Base-by-base conservation (phyloP, 306 rosid species). In the Cucumis hystrix region DNA sequence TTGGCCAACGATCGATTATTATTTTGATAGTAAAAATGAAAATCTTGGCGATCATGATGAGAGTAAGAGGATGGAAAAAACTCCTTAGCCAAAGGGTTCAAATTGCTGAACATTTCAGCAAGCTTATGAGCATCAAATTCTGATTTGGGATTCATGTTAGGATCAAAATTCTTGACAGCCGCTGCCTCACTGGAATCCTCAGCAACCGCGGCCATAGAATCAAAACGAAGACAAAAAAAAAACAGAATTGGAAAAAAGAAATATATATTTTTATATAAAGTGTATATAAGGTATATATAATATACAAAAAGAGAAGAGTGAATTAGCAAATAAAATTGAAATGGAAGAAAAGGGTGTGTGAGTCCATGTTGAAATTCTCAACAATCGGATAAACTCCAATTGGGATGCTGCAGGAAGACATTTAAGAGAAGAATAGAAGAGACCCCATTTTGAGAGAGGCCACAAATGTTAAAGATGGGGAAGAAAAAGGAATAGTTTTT, bases 11-110 rank as follows among this genome's bases (percentile, higher is more conserved):
- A 83, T 58, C 85, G 90, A 82, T 85, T 77, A 82, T 41, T 71
- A 60, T 82, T 85, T 78, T 81, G 87, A 85, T 66, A 72, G 61
- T 23, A 66, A 39, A 59, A 49, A 12, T 67, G 75, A 78, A 37
- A 69, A 68, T 79, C 72, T n/a, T 57, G 84, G 74, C 85, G 84
- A 25, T 84, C 85, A 79, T 82, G 88, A 55, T 78, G 88, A 79
- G 89, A 55, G 77, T 85, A 84, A 20, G 93, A 84, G 13, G 98
- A 88, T 78, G 98, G 98, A 55, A 94, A 79, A 79, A 94, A 94
- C 82, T 94, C 98, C 79, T 91, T 89, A 14, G 97, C 98, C 81
- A 76, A 84, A 57, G 98, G 98, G 85, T 94, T 94, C 89, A 94
- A 61, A 88, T 94, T 94, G 74, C 89, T 94, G 87, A 94, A 91